Base-by-base conservation (phyloP, 208 protist species). In the Trypanosoma platydactyli region DNA sequence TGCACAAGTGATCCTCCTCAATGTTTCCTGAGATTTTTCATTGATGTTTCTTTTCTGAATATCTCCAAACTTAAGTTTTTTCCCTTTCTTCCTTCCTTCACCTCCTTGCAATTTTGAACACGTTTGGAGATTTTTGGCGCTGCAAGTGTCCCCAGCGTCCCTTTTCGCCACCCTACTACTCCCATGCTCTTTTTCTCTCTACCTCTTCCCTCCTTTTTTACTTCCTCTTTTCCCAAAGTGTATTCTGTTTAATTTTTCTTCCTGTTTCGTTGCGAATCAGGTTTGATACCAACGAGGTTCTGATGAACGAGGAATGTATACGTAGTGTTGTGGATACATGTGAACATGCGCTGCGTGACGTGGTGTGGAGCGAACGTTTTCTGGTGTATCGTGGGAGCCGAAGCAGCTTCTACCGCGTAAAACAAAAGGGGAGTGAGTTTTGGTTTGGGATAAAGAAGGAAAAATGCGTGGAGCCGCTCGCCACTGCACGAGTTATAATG, bases 361-460 rank as follows among this genome's bases (percentile, higher is more conserved):
- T 57, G 13, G 24, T 60, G 20, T 51, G 52, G 16, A 18, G 35
- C 12, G 53, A 61, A 56, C 60, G 55, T 58, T 30, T 44, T 33
- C 68, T 71, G 45, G 45, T 64, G 51, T 27, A 61, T 59, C 41
- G 57, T 56, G 48, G 68, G 68, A 45, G 65, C 66, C 62, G 70
- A 30, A 78, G 73, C 27, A 76, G 84, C 42, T 33, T 90, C 16
- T 72, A 71, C 24, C 64, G 61, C 25, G 78, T 81, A 44, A 42
- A 64, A 40, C 83, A 75, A 73, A 16, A 20, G 12, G 22, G 51
- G 13, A 48, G n/a, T 3, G 25, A 56, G 22, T n/a, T 49, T 9
- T 60, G 76, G 45, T 66, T 80, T 24, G 68, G 76, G 50, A 57
- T 84, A 53, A 91, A 91, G 59, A 73, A 86, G 51, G 81, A 86